These are phyloP conservation scores for Artemisia annua DNA, from an alignment of 129 eudicot species.

Conservation along the genomic window DNA sequence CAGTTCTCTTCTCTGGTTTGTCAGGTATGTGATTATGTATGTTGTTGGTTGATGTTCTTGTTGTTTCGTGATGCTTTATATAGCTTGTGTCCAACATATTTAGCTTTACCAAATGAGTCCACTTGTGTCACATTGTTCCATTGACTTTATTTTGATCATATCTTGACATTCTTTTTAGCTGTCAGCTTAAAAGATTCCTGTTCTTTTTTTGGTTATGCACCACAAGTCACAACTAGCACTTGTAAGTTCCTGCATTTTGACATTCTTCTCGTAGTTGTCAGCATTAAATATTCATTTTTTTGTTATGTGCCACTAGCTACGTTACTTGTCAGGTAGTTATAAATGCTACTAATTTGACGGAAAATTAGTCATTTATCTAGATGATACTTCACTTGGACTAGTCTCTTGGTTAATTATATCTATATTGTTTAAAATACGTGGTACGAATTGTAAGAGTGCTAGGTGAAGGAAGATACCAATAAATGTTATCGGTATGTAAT, in stretches of 20 bases:
- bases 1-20: not conserved
- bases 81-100: conserved; percentile 11
- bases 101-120: conserved; percentile 16
- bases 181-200: conserved; percentile 2
- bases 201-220: not conserved
- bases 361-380: too few relatives aligned
- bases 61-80: conserved; percentile 6
- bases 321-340: too few relatives aligned
- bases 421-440: too few relatives aligned
- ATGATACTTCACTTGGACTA: too few relatives aligned
- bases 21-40: not conserved
- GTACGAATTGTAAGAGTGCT: too few relatives aligned
- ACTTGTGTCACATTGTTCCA: conserved; percentile 8
- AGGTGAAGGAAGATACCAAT: too few relatives aligned
- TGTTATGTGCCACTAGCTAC: not conserved
- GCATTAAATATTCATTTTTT: not conserved
- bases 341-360: too few relatives aligned
- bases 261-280: not conserved
- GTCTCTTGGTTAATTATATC: too few relatives aligned
- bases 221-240: not conserved
- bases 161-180: conserved; percentile 19
- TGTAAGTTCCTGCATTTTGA: not conserved
- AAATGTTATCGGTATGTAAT: too few relatives aligned
- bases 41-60: conserved; percentile 20
- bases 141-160: conserved; percentile 12